Percentiles rank a stretch among this genome's conserved stretches.
These are phyloP conservation scores for Dioscorea cayenensis DNA, from an alignment of 116 monocot genomes.

Conservation along the genomic window DNA sequence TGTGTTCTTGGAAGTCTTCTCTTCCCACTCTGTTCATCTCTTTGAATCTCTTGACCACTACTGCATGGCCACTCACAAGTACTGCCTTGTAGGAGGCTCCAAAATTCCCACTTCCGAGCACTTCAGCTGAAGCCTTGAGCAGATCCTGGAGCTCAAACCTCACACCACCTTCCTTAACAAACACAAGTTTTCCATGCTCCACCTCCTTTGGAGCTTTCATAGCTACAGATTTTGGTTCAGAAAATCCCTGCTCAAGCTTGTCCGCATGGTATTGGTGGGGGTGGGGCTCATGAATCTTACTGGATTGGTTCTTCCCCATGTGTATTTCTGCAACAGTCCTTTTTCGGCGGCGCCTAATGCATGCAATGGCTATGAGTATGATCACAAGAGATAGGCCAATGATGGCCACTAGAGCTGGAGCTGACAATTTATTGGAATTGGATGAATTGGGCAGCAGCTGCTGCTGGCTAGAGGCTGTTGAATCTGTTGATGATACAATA, in stretches of 20 bases:
- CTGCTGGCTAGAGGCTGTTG: too few species aligned
- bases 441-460: not conserved
- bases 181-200: conserved; percentile 31
- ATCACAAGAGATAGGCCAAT: conserved; percentile 4
- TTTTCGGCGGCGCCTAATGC: not conserved
- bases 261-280: too few species aligned
- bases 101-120: conserved; percentile 36
- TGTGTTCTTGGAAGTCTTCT: conserved; percentile 30
- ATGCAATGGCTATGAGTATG: not conserved
- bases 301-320: too few species aligned
- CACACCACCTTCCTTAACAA: conserved; percentile 26
- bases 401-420: conserved; percentile 1
- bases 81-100: conserved; percentile 47
- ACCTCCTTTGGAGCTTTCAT: not conserved
- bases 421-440: conserved; percentile 5
- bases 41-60: conserved; percentile 38
- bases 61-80: conserved; percentile 21
- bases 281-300: too few species aligned
- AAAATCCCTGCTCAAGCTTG: too few species aligned
- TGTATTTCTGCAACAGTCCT: too few species aligned
- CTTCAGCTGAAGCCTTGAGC: conserved; percentile 55
- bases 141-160: conserved; percentile 63
- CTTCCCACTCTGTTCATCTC: conserved; percentile 34
- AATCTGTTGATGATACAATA: too few species aligned
- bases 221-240: conserved; percentile 23